Evolutionary conservation across 495 filamentous ascomycete species (phyloP).

Genomic region (Penicillium cinerascens): DNA sequence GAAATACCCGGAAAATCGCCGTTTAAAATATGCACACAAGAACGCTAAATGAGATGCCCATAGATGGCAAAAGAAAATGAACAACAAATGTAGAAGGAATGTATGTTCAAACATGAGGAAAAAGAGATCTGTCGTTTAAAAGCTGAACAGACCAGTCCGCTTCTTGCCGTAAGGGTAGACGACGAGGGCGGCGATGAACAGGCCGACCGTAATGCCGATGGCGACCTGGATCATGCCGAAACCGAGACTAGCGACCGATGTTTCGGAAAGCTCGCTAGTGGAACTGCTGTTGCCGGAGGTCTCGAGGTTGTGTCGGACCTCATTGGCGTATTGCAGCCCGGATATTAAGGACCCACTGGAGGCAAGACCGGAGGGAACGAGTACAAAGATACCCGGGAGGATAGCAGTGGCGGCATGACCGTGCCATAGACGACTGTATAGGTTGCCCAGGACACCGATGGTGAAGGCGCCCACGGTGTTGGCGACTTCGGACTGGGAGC

Average conservation of each 20-base stretch:
- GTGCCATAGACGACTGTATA: conserved; percentile 78
- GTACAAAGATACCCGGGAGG: conserved; percentile 89
- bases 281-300: conserved; percentile 36
- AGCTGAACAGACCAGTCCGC: conserved; percentile 82
- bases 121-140: conserved; percentile 44
- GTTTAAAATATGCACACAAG: neutral
- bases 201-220: conserved; percentile 85
- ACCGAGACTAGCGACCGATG: conserved; percentile 70
- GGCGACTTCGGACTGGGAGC: conserved; percentile 73
- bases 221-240: conserved; percentile 88
- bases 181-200: conserved; percentile 79
- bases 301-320: conserved; percentile 56
- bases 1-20: neutral
- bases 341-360: conserved; percentile 75
- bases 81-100: neutral
- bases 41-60: neutral
- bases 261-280: conserved; percentile 33
- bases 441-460: conserved; percentile 80
- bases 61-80: neutral
- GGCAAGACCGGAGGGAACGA: conserved; percentile 85
- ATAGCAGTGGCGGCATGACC: conserved; percentile 87
- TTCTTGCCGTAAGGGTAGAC: conserved; percentile 89
- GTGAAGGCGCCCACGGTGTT: conserved; percentile 83
- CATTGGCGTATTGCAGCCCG: conserved; percentile 73
- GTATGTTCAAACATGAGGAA: conserved; percentile 4